Evolutionary conservation across 164 flowering plant species (phyloP), one percentile per base, ranked within the genome.

Genomic region (Litsea cubeba): DNA sequence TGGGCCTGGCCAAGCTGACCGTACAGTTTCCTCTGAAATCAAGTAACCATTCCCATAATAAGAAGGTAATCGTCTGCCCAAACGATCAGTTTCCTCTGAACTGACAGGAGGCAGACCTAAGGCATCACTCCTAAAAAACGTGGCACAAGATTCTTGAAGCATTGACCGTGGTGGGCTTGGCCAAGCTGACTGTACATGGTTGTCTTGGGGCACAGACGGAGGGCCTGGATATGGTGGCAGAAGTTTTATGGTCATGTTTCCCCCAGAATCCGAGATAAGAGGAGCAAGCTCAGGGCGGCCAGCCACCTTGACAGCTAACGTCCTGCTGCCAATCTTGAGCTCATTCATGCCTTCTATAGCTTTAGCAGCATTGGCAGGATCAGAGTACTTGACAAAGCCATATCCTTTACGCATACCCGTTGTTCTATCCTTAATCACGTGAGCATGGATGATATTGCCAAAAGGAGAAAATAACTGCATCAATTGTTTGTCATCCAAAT

Each of bases 351-450:
- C 50, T 28, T 50, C 50, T 49, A 79, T 70, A 57, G 90, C 90
- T 18, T 50, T 49, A 50, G 76, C 75, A 1, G 90, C 87, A 78
- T 71, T 76, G 12, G 20, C 25, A 15, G 82, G 62, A 72, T 74
- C 75, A 35, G 72, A 75, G 72, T 77, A 87, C 71, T 64, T 81
- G 7, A 87, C 85, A 79, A 87, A 84, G 28, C 87, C 89, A 73
- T 80, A 85, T 25, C 84, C 85, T 76, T 81, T 85, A 74, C 81
- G 76, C 50, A 71, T 32, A 54, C 90, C 87, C 11, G 83, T 80
- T n/a, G 23, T 66, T 18, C 71, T 64, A 62, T 85, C 85, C 78
- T 68, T 87, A 15, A 83, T 76, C 35, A 87, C 83, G 46, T 75
- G 80, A 15, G 78, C 80, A 35, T 66, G 69, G 17, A 25, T 18